Percentiles rank a stretch among this genome's conserved stretches.
These are phyloP conservation scores for Amoebophrya sp. DNA, from an alignment of 169 alveolate species.

Conservation along the genomic window DNA sequence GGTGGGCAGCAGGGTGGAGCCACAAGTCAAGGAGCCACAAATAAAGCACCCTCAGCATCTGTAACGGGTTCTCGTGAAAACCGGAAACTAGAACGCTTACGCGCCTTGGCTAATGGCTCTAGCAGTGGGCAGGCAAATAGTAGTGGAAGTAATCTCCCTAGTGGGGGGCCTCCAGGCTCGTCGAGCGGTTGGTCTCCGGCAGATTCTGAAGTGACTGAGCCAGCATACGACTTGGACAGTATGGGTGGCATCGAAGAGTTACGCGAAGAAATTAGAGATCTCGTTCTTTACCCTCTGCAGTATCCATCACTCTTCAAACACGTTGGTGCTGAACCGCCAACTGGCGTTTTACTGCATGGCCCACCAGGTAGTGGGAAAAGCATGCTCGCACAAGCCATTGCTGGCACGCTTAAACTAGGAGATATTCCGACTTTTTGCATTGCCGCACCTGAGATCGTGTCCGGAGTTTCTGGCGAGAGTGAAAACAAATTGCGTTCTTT, in stretches of 20 bases:
- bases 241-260: conserved; percentile 51
- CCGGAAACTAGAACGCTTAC: no score
- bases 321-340: conserved; percentile 80
- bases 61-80: no score
- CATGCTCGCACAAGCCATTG: conserved; percentile 86
- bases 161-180: no score
- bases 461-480: conserved; percentile 89
- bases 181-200: no score
- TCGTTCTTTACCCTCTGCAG: conserved; percentile 57
- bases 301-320: conserved; percentile 73
- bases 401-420: conserved; percentile 56
- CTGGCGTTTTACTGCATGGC: conserved; percentile 89
- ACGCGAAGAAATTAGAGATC: conserved; percentile 56
- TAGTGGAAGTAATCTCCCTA: no score
- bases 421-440: conserved; percentile 44
- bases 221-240: not conserved
- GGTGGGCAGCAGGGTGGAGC: no score
- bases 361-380: conserved; percentile 97
- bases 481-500: conserved; percentile 77
- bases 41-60: no score
- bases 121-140: no score
- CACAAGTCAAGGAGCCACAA: no score
- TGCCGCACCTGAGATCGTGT: conserved; percentile 56
- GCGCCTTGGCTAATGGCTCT: no score
- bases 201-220: not conserved